phyloP scores from a whole-genome alignment of 768 basidiomycete genomes.

The Suillus spraguei region DNA sequence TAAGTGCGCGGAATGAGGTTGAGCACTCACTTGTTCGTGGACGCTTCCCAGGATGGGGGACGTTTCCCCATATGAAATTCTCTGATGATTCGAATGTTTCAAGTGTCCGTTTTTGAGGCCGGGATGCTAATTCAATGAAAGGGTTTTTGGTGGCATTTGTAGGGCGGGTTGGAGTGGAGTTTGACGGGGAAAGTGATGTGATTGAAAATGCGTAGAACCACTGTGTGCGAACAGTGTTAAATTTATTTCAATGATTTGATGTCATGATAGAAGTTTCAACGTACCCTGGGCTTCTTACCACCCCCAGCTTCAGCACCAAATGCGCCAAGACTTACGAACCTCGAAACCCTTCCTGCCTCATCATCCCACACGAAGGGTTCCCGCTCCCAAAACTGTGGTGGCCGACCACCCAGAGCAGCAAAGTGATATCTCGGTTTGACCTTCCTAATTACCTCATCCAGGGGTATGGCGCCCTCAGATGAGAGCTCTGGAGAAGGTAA shows the following conservation, averaged over 20 bases:
- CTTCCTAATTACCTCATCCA: constrained; percentile 65
- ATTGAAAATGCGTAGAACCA: constrained; percentile 99
- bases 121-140: constrained; percentile 47
- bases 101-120: constrained; percentile 54
- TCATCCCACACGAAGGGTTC: constrained; percentile 90
- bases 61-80: constrained; percentile 72
- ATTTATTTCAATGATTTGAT: not conserved
- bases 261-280: constrained; percentile 26
- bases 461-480: constrained; percentile 50
- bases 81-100: constrained; percentile 49
- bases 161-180: constrained; percentile 46
- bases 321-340: constrained; percentile 85
- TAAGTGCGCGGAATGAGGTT: not conserved
- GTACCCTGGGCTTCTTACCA: constrained; percentile 83
- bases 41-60: constrained; percentile 59
- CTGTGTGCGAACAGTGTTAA: constrained; percentile 39
- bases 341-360: constrained; percentile 63
- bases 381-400: constrained; percentile 89
- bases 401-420: constrained; percentile 61
- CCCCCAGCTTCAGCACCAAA: constrained; percentile 67
- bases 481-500: constrained; percentile 47
- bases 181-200: constrained; percentile 48
- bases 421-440: constrained; percentile 90
- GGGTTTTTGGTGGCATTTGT: constrained; percentile 74
- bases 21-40: constrained; percentile 50